Percentiles rank a stretch among this genome's conserved stretches.
These are phyloP conservation scores for Rhododendron vialii DNA, from an alignment of 148 eudicot species.

Conservation along the genomic window DNA sequence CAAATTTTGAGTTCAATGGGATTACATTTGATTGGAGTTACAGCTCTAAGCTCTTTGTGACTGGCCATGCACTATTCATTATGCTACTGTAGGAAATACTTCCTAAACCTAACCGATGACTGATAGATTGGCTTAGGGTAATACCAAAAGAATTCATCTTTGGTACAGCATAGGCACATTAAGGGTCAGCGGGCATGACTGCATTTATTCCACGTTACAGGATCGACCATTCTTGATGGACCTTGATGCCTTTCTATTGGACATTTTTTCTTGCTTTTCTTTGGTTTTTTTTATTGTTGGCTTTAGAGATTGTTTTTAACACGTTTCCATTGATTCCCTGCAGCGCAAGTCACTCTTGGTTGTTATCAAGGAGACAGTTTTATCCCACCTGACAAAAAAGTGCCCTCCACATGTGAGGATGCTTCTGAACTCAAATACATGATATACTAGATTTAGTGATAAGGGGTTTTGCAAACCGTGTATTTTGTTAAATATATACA, in stretches of 20 bases:
- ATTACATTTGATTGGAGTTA: neutral
- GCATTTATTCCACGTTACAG: neutral
- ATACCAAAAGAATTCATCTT: neutral
- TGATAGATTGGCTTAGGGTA: neutral
- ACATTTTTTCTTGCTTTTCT: neutral
- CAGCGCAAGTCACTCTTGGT: conserved; percentile 90
- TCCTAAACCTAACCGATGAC: neutral
- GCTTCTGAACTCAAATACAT: neutral
- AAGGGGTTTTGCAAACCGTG: conserved; percentile 1
- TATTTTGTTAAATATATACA: neutral
- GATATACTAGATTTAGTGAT: neutral
- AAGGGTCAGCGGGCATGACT: neutral
- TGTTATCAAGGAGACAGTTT: conserved; percentile 89
- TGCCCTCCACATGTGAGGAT: conserved; percentile 94
- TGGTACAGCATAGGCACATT: neutral
- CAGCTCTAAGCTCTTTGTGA: neutral
- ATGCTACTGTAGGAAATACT: neutral
- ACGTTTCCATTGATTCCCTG: conserved; percentile 16
- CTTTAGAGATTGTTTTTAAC: neutral
- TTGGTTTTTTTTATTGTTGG: neutral
- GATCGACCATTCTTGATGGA: neutral
- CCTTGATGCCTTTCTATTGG: neutral
- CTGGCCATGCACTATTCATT: neutral
- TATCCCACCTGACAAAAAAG: conserved; percentile 93
- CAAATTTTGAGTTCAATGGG: neutral